These are phyloP conservation scores for Phytomonas sp. DNA, from an alignment of 208 protist genomes.

Conservation along the genomic window DNA sequence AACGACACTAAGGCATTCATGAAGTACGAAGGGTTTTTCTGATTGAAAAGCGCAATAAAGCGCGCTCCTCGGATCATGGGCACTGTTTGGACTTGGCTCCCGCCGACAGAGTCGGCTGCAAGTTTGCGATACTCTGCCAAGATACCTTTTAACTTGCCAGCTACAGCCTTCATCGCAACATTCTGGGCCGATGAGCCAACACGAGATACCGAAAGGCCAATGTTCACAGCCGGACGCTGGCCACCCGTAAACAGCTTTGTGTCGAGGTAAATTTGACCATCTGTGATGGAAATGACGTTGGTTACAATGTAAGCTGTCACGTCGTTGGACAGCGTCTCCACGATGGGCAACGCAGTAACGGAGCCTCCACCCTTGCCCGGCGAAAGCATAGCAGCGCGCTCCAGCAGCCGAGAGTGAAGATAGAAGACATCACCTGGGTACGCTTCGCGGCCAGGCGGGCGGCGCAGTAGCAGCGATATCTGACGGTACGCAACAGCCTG, in stretches of 20 bases:
- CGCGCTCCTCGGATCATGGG: slow-evolving; percentile 80
- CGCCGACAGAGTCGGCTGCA: slow-evolving; percentile 74
- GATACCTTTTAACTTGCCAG: slow-evolving; percentile 88
- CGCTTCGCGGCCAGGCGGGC: slow-evolving; percentile 87
- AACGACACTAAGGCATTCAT: slow-evolving; percentile 75
- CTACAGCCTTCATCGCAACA: slow-evolving; percentile 90
- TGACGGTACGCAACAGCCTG: slow-evolving; percentile 93
- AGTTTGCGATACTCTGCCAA: slow-evolving; percentile 92
- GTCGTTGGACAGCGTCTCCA: slow-evolving; percentile 92
- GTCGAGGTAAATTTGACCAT: slow-evolving; percentile 94
- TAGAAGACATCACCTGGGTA: slow-evolving; percentile 95
- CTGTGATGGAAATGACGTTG: slow-evolving; percentile 94
- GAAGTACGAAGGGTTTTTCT: slow-evolving; percentile 83
- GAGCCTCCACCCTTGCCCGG: slow-evolving; percentile 76
- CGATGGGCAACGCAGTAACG: slow-evolving; percentile 88
- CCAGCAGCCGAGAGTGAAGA: slow-evolving; percentile 90
- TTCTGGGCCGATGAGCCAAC: slow-evolving; percentile 91
- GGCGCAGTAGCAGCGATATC: slow-evolving; percentile 90
- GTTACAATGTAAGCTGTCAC: slow-evolving; percentile 93
- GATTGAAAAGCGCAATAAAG: slow-evolving; percentile 79
- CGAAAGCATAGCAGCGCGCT: slow-evolving; percentile 89
- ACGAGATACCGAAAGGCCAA: slow-evolving; percentile 92
- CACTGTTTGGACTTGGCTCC: slow-evolving; percentile 63
- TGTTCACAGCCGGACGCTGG: slow-evolving; percentile 91
- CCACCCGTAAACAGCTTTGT: slow-evolving; percentile 91